These are phyloP conservation scores for Pseudonitzschia delicatissima DNA, from an alignment of 108 stramenopile species.

Conservation along the genomic window DNA sequence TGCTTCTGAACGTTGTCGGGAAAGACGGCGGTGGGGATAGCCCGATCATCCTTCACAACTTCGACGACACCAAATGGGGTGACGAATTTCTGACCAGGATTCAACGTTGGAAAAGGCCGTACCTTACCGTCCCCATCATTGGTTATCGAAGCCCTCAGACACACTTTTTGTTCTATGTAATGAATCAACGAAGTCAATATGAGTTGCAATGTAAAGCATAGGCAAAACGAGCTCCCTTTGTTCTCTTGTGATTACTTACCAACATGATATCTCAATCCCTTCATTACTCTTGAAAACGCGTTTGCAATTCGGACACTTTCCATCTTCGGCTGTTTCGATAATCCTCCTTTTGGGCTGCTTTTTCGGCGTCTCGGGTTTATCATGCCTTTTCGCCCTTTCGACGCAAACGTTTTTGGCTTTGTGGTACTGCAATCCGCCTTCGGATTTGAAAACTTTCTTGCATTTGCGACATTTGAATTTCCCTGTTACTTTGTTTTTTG, in stretches of 20 bases:
- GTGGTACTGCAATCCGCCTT: conserved; percentile 43
- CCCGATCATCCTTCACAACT: conserved; percentile 65
- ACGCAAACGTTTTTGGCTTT: conserved; percentile 29
- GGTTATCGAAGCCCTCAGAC: conserved; percentile 2
- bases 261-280: conserved; percentile 49
- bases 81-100: conserved; percentile 46
- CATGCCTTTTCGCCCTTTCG: neutral
- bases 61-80: conserved; percentile 73
- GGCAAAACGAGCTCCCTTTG: neutral
- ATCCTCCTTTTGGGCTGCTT: conserved; percentile 2
- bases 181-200: neutral
- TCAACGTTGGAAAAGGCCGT: conserved; percentile 33
- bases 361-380: neutral
- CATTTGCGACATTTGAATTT: conserved; percentile 45
- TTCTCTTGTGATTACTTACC: conserved; percentile 5
- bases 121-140: neutral
- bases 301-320: conserved; percentile 53
- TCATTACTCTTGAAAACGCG: conserved; percentile 41
- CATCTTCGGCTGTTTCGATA: conserved; percentile 34
- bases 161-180: conserved; percentile 28
- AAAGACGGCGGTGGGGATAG: conserved; percentile 14
- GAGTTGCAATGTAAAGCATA: neutral
- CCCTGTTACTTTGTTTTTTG: neutral
- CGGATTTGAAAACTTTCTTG: conserved; percentile 28
- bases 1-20: neutral